Conservation (phyloP, 2,329 filamentous ascomycete genomes). For the Colletotrichum spinosum region DNA sequence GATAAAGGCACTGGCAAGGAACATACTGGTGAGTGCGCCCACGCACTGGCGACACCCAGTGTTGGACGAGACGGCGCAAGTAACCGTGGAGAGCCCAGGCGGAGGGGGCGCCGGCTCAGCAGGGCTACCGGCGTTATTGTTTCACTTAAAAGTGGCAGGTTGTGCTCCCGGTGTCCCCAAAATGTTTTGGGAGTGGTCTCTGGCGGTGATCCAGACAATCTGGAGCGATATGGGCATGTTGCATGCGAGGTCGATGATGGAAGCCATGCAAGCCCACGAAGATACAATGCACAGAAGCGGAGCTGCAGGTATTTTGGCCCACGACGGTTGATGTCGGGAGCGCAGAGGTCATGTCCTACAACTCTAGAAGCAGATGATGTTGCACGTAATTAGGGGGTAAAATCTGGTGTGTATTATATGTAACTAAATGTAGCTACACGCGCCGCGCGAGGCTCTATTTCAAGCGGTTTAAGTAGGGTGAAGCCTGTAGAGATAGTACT, state of each 20-base stretch:
- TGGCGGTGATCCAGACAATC: constrained; percentile 58
- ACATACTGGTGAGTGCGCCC: constrained; percentile 59
- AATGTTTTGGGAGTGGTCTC: constrained; percentile 57
- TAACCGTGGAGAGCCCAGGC: constrained; percentile 49
- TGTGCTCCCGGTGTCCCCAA: constrained; percentile 59
- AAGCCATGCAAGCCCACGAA: constrained; percentile 50
- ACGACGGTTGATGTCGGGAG: constrained; percentile 25
- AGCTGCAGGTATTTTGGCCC: constrained; percentile 33
- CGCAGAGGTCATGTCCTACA: too few species aligned
- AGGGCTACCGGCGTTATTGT: constrained; percentile 60
- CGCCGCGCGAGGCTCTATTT: too few species aligned
- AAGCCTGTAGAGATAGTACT: too few species aligned
- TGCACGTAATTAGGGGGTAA: too few species aligned
- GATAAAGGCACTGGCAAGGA: constrained; percentile 54
- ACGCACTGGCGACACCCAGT: constrained; percentile 65
- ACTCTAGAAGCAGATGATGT: too few species aligned
- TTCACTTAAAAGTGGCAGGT: constrained; percentile 59
- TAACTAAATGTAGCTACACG: too few species aligned
- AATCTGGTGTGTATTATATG: too few species aligned
- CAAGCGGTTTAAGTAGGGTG: too few species aligned
- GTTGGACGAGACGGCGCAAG: constrained; percentile 51
- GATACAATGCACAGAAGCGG: constrained; percentile 36
- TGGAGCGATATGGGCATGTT: constrained; percentile 65
- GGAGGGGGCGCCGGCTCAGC: constrained; percentile 59
- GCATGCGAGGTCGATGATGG: constrained; percentile 58